Evolutionary conservation across 1,284 basidiomycete species (phyloP), one percentile per base, ranked within the genome.

Genomic region (Ustilago bromivora): DNA sequence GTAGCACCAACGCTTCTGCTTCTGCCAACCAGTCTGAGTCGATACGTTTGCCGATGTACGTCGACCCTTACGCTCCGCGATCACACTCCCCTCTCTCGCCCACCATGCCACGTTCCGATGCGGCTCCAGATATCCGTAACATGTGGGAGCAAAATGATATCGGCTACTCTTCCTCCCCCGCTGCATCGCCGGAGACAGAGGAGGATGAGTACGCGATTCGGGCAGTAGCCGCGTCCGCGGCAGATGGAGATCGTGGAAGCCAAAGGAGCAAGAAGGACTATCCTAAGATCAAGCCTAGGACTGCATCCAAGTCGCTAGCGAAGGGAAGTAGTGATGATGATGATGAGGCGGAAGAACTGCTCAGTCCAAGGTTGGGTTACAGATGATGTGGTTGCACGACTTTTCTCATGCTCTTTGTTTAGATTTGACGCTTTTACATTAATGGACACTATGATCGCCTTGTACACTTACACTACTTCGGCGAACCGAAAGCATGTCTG

Each of bases 291-390:
- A 69, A 68, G 55, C 69, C 69, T n/a, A 46, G 66, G 3, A 35
- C 36, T 7, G 75, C 63, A 8, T 70, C 66, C 11, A 69, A 65
- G 23, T 23, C 57, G 35, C 23, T 35, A 2, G 28, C 32, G 13
- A 61, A 69, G 32, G 60, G 46, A 1, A 66, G 57, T 47, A 67
- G 65, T 28, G 75, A 77, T 35, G 71, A 73, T n/a, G 71, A 73
- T 0, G 66, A 77, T 23, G 70, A 73, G 54, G 69, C 61, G 3
- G 74, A 76, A 17, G 74, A 76, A 35, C 34, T 77, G 51, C 66
- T 77, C 41, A 77, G 75, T 47, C 75, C 75, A 9, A 61, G 75
- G 17, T 31, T 77, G 34, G 64, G 58, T 6, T 77, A 71, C 19
- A 40, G 53, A 41, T 55, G 17, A 41, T 19, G 32, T 5, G 5